Base-by-base conservation (phyloP, 257 asterid genomes). In the Galeopsis tetrahit region DNA sequence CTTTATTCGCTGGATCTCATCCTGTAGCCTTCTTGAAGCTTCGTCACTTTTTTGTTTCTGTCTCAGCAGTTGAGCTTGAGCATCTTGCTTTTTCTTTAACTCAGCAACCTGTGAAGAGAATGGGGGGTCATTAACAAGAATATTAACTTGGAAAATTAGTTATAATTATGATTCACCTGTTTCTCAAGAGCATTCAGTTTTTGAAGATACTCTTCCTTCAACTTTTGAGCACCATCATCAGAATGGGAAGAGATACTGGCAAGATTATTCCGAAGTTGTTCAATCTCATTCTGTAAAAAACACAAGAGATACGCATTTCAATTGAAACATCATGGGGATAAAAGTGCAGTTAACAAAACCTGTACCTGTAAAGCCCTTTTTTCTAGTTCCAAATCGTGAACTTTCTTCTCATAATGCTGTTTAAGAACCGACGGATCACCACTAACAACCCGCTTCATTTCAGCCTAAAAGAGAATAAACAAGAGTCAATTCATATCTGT, bases 41-140 rank as follows among this genome's bases (percentile, higher is more conserved):
- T 95, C 99, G 14, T 95, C 99, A 44, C 98, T 95, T 80, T 90
- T 92, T 73, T 90, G 99, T 80, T 95, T 95, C 75, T 95, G 99
- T 82, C 98, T 77, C 79, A 95, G 81, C 63, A 95, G 74, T 78
- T 95, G 99, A 77, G 96, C 96, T 81, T 95, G 99, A 69, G 99
- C 92, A 84, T 95, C 99, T 71, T 95, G 99, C 79, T 95, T 95
- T 69, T 95, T 95, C 89, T 95, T 95, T 84, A 95, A 75, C 79
- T 82, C 94, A 57, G 90, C 86, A 66, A 95, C 99, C 99, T 95
- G 80, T 59, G 78, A 72, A 77, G 40, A 74, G 62, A 52, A 62
- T 63, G 63, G 67, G 28, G 46, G 28, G 46, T 70, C 56, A 80
- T 63, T 51, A 79, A 57, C 61, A 14, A 64, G 35, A 58, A 58